Evolutionary conservation across 495 filamentous ascomycete species (phyloP).

Genomic region (Penicillium riverlandense): DNA sequence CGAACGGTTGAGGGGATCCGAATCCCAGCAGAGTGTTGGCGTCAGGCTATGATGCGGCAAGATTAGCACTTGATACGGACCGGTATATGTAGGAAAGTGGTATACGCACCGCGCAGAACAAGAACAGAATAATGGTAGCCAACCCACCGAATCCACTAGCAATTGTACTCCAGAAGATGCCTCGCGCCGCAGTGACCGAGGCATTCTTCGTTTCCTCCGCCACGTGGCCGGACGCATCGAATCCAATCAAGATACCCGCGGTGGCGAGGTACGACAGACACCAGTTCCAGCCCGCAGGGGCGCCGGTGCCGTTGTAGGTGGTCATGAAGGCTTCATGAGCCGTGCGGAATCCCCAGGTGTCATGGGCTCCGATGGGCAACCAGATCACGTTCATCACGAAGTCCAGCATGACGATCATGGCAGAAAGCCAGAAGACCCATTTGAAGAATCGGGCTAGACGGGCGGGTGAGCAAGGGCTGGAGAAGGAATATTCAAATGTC

Average conservation of each 20-base stretch:
- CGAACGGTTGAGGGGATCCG: slow-evolving; percentile 47
- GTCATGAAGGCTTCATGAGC: slow-evolving; percentile 50
- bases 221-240: slow-evolving; percentile 50
- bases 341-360: slow-evolving; percentile 49
- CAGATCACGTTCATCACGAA: slow-evolving; percentile 51
- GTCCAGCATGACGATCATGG: slow-evolving; percentile 43
- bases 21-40: slow-evolving; percentile 32
- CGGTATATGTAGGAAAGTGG: no score
- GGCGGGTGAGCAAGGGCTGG: background rate
- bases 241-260: slow-evolving; percentile 52
- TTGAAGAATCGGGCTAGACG: slow-evolving; percentile 31
- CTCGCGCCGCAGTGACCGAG: slow-evolving; percentile 43
- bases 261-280: slow-evolving; percentile 52
- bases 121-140: slow-evolving; percentile 45
- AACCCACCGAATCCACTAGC: slow-evolving; percentile 44
- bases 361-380: slow-evolving; percentile 45
- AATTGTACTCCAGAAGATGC: slow-evolving; percentile 50
- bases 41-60: slow-evolving; percentile 19
- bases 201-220: slow-evolving; percentile 53
- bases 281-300: slow-evolving; percentile 51
- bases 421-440: slow-evolving; percentile 42
- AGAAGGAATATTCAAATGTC: no score
- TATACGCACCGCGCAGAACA: slow-evolving; percentile 43
- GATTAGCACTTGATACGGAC: no score
- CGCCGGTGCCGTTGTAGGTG: slow-evolving; percentile 50